phyloP scores from a whole-genome alignment of 805 yeast genomes.

The Yarrowia sp. region DNA sequence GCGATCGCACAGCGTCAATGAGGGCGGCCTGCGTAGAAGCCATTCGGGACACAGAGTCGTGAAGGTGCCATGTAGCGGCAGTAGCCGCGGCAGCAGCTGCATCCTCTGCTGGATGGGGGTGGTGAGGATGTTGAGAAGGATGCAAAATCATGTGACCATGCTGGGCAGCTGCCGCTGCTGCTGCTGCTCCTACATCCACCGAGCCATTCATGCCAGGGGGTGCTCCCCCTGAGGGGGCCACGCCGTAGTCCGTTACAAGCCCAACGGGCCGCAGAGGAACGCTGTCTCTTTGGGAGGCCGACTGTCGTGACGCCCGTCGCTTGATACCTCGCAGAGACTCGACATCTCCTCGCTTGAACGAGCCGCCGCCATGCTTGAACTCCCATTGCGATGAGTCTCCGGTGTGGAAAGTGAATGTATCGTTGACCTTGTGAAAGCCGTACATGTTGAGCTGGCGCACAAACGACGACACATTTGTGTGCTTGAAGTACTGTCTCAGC shows the following conservation, averaged over 20 bases:
- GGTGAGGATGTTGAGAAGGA: slow-evolving; percentile 16
- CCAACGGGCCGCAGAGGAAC: slow-evolving; percentile 32
- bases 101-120: slow-evolving; percentile 14
- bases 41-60: slow-evolving; percentile 13
- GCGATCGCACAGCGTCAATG: slow-evolving; percentile 4
- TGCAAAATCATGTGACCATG: slow-evolving; percentile 20
- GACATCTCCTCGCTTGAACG: slow-evolving; percentile 75
- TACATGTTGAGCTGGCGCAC: slow-evolving; percentile 95
- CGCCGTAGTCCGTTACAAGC: slow-evolving; percentile 2
- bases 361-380: slow-evolving; percentile 76
- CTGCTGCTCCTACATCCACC: slow-evolving; percentile 4
- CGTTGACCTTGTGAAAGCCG: slow-evolving; percentile 75
- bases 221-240: slow-evolving; percentile 1
- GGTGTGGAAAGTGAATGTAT: slow-evolving; percentile 32
- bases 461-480: slow-evolving; percentile 88
- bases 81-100: slow-evolving; percentile 24
- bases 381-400: slow-evolving; percentile 58
- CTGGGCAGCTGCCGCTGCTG: neutral
- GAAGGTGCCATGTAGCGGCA: slow-evolving; percentile 10
- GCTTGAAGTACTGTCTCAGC: slow-evolving; percentile 72
- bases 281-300: slow-evolving; percentile 32
- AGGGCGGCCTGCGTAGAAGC: slow-evolving; percentile 1
- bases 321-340: slow-evolving; percentile 72
- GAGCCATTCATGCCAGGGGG: slow-evolving; percentile 15
- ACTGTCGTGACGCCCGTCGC: slow-evolving; percentile 59